A percentile compares a stretch with the other conserved stretches of the same genome.
phyloP scores from a whole-genome alignment of 2,329 filamentous ascomycete species.

The Blastomyces gilchristii region DNA sequence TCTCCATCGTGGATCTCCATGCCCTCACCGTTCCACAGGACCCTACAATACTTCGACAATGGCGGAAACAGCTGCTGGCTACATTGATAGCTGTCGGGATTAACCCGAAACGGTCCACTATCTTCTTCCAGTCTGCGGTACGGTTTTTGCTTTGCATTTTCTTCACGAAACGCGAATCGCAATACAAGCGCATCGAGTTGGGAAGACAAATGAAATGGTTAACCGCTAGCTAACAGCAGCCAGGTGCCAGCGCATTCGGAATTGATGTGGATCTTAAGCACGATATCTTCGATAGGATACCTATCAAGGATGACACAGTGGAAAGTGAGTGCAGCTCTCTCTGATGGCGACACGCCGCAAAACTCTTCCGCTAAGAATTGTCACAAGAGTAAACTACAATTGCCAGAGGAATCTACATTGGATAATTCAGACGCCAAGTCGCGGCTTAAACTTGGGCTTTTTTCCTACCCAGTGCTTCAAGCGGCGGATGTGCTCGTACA shows the following conservation, averaged over 20 bases:
- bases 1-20: constrained; percentile 86
- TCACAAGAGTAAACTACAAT: constrained; percentile 59
- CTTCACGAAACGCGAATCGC: too few relatives aligned
- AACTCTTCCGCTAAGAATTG: constrained; percentile 5
- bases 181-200: background rate
- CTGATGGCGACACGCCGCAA: constrained; percentile 10
- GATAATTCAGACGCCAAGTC: constrained; percentile 48
- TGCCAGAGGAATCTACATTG: constrained; percentile 50
- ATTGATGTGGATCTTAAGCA: constrained; percentile 95
- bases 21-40: constrained; percentile 74
- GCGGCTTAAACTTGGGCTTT: constrained; percentile 73
- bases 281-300: constrained; percentile 83
- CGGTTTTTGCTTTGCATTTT: constrained; percentile 19
- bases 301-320: constrained; percentile 98
- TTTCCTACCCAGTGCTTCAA: constrained; percentile 92
- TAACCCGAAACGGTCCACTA: constrained; percentile 60
- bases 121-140: constrained; percentile 77
- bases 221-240: constrained; percentile 3
- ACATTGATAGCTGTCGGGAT: constrained; percentile 75
- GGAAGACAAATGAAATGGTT: background rate
- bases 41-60: constrained; percentile 48
- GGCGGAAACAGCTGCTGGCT: constrained; percentile 65
- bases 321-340: constrained; percentile 55
- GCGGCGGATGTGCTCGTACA: constrained; percentile 90
- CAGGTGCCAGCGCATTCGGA: constrained; percentile 71